Base-by-base conservation (phyloP, 768 basidiomycete genomes). In the Podaxis carcinomalis region DNA sequence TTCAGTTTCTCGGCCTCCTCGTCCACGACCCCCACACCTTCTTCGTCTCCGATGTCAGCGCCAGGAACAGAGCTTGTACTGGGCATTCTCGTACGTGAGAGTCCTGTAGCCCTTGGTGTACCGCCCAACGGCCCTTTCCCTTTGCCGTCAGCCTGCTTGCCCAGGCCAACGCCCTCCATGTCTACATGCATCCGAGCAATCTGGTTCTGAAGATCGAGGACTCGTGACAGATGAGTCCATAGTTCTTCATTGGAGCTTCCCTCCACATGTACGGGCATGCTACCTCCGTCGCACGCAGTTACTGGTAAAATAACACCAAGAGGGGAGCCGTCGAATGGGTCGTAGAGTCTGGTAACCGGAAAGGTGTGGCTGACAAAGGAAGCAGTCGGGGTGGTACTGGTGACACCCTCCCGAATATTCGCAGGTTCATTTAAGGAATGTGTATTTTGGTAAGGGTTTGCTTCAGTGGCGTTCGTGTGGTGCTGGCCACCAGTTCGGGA, bases 171-270 rank as follows among this genome's bases (percentile, higher is more conserved):
- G 42, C 81, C 81, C 69, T 92, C 90, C 88, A 92, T 89, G 25
- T 87, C 83, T 9, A 86, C 72, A 68, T 92, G 90, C 81, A 89
- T 83, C 64, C 75, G 77, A 4, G 90, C 85, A 36, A 92, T 83
- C 64, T 89, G 83, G 57, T 81, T 83, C 69, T 92, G 89, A 32
- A 92, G 72, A 39, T 86, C 86, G 63, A 90, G 70, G n/a, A 92
- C 86, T 47, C 79, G 80, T 19, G 83, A 83, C 14, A 92, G 79
- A 63, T 87, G 85, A 0, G 80, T 67, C 90, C 90, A 92, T 52
- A 89, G 69, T 56, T 80, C 83, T 54, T 81, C 82, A 23, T 63
- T 54, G 10, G 65, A 57, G n/a, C 40, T 23, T 6, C 52, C 32
- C 10, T 51, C 58, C 13, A 10, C n/a, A 28, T 44, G 39, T 23